Base-by-base conservation (phyloP, 202 grass and related monocot species). In the Panicum hallii region DNA sequence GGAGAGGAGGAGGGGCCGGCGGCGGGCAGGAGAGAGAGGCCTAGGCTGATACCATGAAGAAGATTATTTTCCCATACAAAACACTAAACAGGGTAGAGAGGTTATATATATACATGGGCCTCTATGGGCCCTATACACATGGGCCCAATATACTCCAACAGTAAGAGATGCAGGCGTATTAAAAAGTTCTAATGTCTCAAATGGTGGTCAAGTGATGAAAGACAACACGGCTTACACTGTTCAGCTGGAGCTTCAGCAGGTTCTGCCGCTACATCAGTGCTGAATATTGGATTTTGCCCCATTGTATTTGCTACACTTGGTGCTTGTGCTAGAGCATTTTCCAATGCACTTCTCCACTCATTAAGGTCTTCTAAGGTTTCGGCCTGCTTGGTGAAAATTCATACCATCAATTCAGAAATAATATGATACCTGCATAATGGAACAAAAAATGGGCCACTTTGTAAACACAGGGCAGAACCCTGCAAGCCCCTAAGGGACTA, bases 331-430 rank as follows among this genome's bases (percentile, higher is more conserved):
- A 99, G 78, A 88, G 96, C 88, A 91, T 74, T 94, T 84, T 99
- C 96, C 73, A 99, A 81, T 87, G 96, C 91, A 86, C 64, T 83
- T 96, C 84, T 99, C 96, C 96, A 99, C 42, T 99, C 91, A 54
- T 94, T 91, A 63, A 95, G 81, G 55, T 99, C 96, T 83, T 96
- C 97, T 46, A 68, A 82, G 78, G 93, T 99, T 84, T 99, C 97
- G 78, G 93, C 89, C 97, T 99, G 84, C 22, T 82, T 72, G 42
- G 60, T 79, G 44, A 82, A 82, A 89, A 70, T 49, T 45, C 6
- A 45, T 70, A 71, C 46, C 49, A 85, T 90, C 80, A 87, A 40
- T 36, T 74, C 30, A 74, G 38, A 74, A 52, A 40, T 40, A 53
- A 54, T 54, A 56, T 55, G 49, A 52, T 75, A 40, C 72, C 9